These are phyloP conservation scores for Cercospora sesami DNA, from an alignment of 2,329 filamentous ascomycete genomes.

Conservation along the genomic window DNA sequence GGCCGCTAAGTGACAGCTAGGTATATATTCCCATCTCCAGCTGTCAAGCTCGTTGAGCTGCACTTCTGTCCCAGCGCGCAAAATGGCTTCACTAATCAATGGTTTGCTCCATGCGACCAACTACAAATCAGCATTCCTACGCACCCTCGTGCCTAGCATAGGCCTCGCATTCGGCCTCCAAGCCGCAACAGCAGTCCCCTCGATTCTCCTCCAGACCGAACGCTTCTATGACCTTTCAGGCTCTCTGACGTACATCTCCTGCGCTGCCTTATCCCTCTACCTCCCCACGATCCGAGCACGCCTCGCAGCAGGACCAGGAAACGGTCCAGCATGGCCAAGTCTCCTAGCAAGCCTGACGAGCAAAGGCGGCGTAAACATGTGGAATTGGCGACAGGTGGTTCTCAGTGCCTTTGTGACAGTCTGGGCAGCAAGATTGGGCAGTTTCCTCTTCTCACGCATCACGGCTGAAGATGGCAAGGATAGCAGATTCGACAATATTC, in stretches of 20 bases:
- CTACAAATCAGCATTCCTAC: constrained; percentile 62
- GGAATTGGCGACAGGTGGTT: constrained; percentile 64
- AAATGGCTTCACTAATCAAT: constrained; percentile 42
- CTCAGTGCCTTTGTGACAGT: constrained; percentile 57
- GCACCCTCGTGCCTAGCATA: constrained; percentile 62
- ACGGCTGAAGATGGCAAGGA: constrained; percentile 59
- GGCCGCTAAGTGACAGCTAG: neutral
- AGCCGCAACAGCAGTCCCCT: constrained; percentile 62
- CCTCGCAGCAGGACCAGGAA: constrained; percentile 48
- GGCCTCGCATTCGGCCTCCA: constrained; percentile 65
- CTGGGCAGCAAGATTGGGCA: constrained; percentile 64
- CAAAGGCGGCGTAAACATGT: constrained; percentile 44
- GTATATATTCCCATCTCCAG: neutral
- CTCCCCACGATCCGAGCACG: constrained; percentile 60
- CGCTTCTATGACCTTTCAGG: constrained; percentile 69
- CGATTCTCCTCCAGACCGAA: constrained; percentile 61
- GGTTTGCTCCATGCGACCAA: constrained; percentile 60
- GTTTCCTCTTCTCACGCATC: constrained; percentile 64
- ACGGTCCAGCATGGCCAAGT: constrained; percentile 49
- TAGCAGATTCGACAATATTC: constrained; percentile 58
- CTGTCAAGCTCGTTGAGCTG: neutral
- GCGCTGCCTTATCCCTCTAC: constrained; percentile 62
- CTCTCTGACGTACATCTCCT: constrained; percentile 65
- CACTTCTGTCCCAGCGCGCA: constrained; percentile 1
- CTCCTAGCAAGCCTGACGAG: constrained; percentile 49